These are phyloP conservation scores for Citrus cavaleriei DNA, from an alignment of 345 rosid genomes.

Conservation along the genomic window DNA sequence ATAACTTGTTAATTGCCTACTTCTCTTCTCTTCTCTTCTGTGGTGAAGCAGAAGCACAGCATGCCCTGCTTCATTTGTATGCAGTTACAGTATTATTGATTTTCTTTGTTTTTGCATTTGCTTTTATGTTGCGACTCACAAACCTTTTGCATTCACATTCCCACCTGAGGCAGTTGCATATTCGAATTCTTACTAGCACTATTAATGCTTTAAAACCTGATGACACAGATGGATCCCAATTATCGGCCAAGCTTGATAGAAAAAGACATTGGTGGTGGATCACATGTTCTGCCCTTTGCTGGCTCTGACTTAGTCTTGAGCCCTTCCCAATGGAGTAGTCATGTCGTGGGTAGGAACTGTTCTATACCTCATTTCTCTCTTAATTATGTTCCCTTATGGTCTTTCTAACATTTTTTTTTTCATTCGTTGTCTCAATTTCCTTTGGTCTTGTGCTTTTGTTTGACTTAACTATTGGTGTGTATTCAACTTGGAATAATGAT, in stretches of 20 bases:
- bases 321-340: conserved; percentile 97
- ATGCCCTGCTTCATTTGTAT: too few species aligned
- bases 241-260: conserved; percentile 75
- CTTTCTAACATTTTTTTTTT: not conserved
- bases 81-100: too few species aligned
- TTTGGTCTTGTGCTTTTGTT: not conserved
- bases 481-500: not conserved
- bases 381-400: not conserved
- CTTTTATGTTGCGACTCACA: too few species aligned
- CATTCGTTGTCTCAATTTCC: not conserved
- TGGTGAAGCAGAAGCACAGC: not conserved
- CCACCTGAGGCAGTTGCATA: too few species aligned
- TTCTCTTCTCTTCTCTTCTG: not conserved
- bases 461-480: not conserved
- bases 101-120: not conserved
- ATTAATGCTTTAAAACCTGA: not conserved
- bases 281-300: conserved; percentile 63
- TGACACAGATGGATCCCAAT: conserved; percentile 69
- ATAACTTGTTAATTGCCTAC: conserved; percentile 4
- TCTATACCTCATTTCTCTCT: not conserved
- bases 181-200: not conserved
- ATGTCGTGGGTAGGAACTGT: conserved; percentile 74
- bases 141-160: too few species aligned
- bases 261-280: conserved; percentile 25
- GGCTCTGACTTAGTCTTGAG: conserved; percentile 82